Base-by-base conservation (phyloP, 106 monocot genomes). In the Cymbidium sinense region DNA sequence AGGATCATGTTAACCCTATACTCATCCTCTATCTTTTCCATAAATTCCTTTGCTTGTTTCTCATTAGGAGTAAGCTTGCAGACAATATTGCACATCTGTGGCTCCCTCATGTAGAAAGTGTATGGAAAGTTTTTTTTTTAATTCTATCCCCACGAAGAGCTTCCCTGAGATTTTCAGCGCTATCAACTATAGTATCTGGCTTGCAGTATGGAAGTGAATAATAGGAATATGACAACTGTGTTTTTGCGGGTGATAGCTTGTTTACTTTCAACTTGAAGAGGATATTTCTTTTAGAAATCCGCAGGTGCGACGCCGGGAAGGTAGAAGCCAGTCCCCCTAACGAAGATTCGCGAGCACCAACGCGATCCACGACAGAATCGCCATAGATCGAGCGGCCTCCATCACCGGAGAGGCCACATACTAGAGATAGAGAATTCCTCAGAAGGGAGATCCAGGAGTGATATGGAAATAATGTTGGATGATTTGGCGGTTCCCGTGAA, bases 1-100 rank as follows among this genome's bases (percentile, higher is more conserved):
- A 99, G 92, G 78, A 99, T 99, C 98, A 99, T 99, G 84, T 99
- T 99, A 31, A 99, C 92, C 20, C 84, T 83, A 64, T 99, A 99
- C 58, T 94, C 92, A 67, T 99, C 94, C 18, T 95, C 94, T 47
- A 99, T 99, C 86, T 92, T 98, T 79, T 92, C 98, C 82, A 90
- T 89, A 19, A 99, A 78, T 15, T 89, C 84, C 76, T 92, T 92
- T 1, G 84, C 92, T 36, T 85, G 86, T 74, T 94, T 92, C 5
- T 87, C 90, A 25, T 35, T 79, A 17, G 86, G 87, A 50, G 81
- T 82, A 72, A 79, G 80, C 75, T 86, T 99, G 81, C 98, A 99
- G 23, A 92, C 83, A 75, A 99, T 90, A 19, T 81, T 84, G 58
- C 94, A 94, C 84, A 92, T 88, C 71, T 94, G 73, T 6, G 89